Conservation (phyloP, 257 asterid genomes). For the Ilex aquifolium region DNA sequence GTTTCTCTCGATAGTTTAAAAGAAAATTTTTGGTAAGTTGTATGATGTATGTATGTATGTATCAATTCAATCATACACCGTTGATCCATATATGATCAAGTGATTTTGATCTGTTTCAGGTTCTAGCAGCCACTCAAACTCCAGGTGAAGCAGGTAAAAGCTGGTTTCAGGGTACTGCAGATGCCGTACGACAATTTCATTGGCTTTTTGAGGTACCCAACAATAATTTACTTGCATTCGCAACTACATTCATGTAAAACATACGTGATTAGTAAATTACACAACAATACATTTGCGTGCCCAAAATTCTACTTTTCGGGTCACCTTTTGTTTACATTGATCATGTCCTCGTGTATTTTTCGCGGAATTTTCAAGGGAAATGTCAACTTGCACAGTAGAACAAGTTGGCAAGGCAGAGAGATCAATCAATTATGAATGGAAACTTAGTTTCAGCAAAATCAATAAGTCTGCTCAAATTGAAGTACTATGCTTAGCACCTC, state of each 20-base stretch:
- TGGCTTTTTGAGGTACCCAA: slow-evolving; percentile 93
- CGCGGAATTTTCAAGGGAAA: too few species aligned
- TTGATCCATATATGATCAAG: too few species aligned
- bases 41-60: not conserved
- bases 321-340: too few species aligned
- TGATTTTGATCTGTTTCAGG: slow-evolving; percentile 31
- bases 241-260: not conserved
- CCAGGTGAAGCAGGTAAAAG: slow-evolving; percentile 85
- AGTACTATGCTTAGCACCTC: too few species aligned
- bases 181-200: slow-evolving; percentile 92
- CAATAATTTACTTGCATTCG: not conserved
- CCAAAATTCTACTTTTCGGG: not conserved
- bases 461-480: too few species aligned
- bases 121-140: slow-evolving; percentile 95
- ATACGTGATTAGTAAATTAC: not conserved
- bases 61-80: not conserved
- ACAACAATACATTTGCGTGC: not conserved
- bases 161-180: slow-evolving; percentile 99
- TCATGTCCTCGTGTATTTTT: too few species aligned
- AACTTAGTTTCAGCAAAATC: too few species aligned
- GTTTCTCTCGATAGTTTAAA: too few species aligned
- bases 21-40: too few species aligned
- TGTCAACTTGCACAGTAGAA: too few species aligned
- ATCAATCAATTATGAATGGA: too few species aligned
- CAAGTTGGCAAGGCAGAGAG: too few species aligned